Evolutionary conservation across 257 asterid genomes (phyloP), one percentile per base, ranked within the genome.

Genomic region (Petunia axillaris): DNA sequence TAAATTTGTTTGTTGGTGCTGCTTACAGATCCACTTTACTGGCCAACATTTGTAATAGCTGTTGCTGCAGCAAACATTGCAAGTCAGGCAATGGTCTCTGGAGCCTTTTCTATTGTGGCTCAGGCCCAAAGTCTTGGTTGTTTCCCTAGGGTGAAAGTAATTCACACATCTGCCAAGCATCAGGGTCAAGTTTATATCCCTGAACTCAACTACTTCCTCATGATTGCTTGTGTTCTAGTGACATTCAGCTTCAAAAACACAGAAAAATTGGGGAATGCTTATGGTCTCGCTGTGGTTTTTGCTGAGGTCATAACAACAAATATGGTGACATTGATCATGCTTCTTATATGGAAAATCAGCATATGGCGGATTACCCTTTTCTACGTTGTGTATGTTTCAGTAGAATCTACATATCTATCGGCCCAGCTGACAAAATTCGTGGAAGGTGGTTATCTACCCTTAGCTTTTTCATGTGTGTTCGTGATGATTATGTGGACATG

Each of bases 51-150:
- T n/a, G 92, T 89, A 3, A 85, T 92, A 65, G 95, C 97, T 8
- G 87, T 80, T 4, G 89, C 87, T 2, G 94, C 97, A 5, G 91
- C 97, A 1, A 85, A 89, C 58, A 89, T 92, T 10, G 97, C 95
- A 0, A 92, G 97, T 53, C 97, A 92, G 83, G 95, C 95, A 0
- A 87, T 92, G 95, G 87, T 92, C 54, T 92, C 97, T 0, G 95
- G 91, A 55, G 84, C 95, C 0, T 92, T 91, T 41, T 77, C 93
- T 0, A 89, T 92, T 5, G 64, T 92, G 8, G 83, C 93, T 6
- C 97, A 92, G 83, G 87, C 97, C 6, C 86, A 90, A 4, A 84
- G 88, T 48, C 82, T 90, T 36, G 78, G 91, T 4, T 88, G 97
- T 79, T 92, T 92, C 76, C 97, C 97, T 0, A 85, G 95, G 36